phyloP scores from a whole-genome alignment of 768 basidiomycete genomes.

The Xanthoconium stramineum region DNA sequence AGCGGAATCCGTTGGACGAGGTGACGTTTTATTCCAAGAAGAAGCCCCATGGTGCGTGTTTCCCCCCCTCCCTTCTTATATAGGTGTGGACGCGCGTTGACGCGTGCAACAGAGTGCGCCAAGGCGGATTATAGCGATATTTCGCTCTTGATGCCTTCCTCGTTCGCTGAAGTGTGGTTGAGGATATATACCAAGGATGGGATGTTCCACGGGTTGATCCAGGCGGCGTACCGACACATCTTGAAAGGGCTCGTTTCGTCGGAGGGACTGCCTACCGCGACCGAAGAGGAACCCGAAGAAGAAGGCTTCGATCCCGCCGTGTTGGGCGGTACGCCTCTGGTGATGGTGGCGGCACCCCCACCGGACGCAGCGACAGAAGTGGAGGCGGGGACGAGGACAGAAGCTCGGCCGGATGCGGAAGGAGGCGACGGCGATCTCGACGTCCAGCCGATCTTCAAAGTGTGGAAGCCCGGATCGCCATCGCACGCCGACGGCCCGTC shows the following conservation, averaged over 20 bases:
- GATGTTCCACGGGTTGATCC: constrained; percentile 56
- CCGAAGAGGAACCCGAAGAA: background rate
- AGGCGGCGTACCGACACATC: constrained; percentile 60
- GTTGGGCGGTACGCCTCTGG: background rate
- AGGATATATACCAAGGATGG: constrained; percentile 68
- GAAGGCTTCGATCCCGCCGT: constrained; percentile 16
- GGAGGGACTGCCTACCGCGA: background rate
- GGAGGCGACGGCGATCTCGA: constrained; percentile 7
- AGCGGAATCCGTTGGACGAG: constrained; percentile 62
- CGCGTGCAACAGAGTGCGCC: constrained; percentile 35
- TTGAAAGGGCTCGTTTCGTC: constrained; percentile 22
- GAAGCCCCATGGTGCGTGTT: constrained; percentile 50
- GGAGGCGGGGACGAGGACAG: no score
- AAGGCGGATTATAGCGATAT: constrained; percentile 53
- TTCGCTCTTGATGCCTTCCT: constrained; percentile 59
- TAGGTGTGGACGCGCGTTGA: background rate
- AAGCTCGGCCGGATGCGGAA: no score
- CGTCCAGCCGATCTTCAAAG: constrained; percentile 26
- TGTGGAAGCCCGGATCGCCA: background rate
- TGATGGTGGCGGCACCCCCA: background rate
- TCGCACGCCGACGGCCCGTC: constrained; percentile 1
- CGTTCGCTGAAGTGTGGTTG: constrained; percentile 69
- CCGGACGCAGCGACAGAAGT: no score
- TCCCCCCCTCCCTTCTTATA: no score
- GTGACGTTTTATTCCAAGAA: constrained; percentile 75